A percentile compares a stretch with the other conserved stretches of the same genome.
Evolutionary conservation across 129 eudicot species (phyloP).

Genomic region (Flaveria bidentis): DNA sequence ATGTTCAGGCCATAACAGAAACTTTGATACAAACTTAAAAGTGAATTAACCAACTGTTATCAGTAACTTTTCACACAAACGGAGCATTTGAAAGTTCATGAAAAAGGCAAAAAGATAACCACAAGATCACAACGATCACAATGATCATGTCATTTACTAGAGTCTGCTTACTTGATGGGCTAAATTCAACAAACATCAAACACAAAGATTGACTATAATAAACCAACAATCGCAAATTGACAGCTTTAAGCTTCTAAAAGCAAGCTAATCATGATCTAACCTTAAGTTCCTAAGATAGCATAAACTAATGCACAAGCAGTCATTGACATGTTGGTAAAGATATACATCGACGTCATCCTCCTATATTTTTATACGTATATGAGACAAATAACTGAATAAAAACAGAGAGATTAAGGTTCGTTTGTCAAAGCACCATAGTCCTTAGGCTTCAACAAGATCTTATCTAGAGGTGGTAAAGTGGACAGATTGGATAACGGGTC

Average conservation of each 20-base stretch:
- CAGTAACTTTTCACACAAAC: not conserved
- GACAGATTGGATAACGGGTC: not conserved
- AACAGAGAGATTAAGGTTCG: constrained; percentile 4
- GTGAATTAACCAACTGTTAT: not conserved
- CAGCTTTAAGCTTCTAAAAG: too few species aligned
- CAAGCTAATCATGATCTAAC: not conserved
- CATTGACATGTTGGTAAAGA: not conserved
- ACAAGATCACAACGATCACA: constrained; percentile 1
- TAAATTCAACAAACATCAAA: not conserved
- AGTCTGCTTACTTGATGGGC: not conserved
- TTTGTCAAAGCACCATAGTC: not conserved
- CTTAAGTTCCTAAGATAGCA: not conserved
- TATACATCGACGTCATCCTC: not conserved
- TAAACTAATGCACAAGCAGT: not conserved
- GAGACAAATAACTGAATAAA: not conserved
- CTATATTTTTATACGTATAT: not conserved
- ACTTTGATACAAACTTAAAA: not conserved
- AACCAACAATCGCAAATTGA: not conserved
- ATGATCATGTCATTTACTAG: not conserved
- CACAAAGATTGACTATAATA: not conserved
- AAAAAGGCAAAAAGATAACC: not conserved
- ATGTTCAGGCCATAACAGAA: constrained; percentile 20
- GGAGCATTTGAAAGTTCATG: not conserved
- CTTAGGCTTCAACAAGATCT: not conserved
- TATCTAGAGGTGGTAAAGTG: not conserved